These are phyloP conservation scores for Colletotrichum godetiae DNA, from an alignment of 2,329 filamentous ascomycete species.

Conservation along the genomic window DNA sequence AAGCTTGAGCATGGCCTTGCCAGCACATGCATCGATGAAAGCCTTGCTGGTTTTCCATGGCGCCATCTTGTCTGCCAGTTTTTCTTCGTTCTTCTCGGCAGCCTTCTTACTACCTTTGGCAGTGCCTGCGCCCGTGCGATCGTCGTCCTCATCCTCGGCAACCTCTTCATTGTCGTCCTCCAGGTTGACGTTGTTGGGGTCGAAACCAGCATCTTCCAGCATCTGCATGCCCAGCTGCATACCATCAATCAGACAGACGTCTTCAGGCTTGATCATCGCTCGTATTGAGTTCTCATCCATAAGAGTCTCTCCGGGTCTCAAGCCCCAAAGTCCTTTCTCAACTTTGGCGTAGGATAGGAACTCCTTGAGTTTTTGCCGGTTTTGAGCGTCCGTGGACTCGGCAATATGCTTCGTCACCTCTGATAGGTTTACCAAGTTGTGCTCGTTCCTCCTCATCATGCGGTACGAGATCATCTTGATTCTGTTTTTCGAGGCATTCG, in stretches of 20 bases:
- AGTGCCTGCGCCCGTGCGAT: conserved; percentile 43
- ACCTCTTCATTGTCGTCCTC: conserved; percentile 75
- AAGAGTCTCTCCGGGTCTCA: conserved; percentile 77
- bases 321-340: conserved; percentile 83
- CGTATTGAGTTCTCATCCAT: conserved; percentile 86
- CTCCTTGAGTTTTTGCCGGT: conserved; percentile 95
- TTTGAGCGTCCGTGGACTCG: conserved; percentile 93
- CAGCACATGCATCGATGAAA: conserved; percentile 91
- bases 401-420: conserved; percentile 93
- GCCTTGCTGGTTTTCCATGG: conserved; percentile 98
- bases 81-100: conserved; percentile 70
- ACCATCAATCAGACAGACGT: conserved; percentile 92
- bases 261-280: conserved; percentile 92
- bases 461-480: conserved; percentile 97
- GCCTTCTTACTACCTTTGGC: conserved; percentile 58
- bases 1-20: conserved; percentile 96
- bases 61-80: conserved; percentile 87
- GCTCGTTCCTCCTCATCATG: conserved; percentile 81
- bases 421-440: conserved; percentile 77
- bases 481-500: conserved; percentile 95
- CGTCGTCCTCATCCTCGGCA: conserved; percentile 58
- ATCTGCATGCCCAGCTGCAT: conserved; percentile 97
- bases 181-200: conserved; percentile 68
- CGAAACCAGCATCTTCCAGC: conserved; percentile 90
- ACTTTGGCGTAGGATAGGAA: conserved; percentile 93